Base-by-base conservation (phyloP, 352 stramenopile species). In the Phytophthora tentaculata region DNA sequence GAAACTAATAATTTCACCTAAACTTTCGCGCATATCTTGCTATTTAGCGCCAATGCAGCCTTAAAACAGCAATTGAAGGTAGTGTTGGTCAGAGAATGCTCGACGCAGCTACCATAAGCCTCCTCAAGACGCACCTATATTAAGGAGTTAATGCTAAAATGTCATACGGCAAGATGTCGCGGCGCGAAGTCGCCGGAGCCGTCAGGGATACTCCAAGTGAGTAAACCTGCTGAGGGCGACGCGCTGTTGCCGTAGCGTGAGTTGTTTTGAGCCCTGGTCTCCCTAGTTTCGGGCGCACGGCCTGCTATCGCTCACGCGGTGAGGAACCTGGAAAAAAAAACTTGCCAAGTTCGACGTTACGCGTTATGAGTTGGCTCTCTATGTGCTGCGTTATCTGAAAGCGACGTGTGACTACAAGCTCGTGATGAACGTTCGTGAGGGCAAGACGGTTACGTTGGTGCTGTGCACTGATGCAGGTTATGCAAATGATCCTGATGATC, bases 401-500 rank as follows among this genome's bases (percentile, higher is more conserved):
- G 16, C 9, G 4, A 73, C 58, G 0, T 1, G 13, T 5, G 28
- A 73, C 16, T 69, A 65, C 20, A 45, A 22, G 0, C 14, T 69
- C 6, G 10, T 32, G 19, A 48, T 23, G 52, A 16, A 49, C 5
- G 44, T 61, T 0, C 17, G 20, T 12, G 16, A 51, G 5, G 41
- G 24, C 45, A 32, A 35, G 20, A 5, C 20, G 0, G 6, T 71
- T 0, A 22, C 14, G 12, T 24, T 53, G 14, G 3, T 23, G 22
- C 12, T 43, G 41, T 80, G 49, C 12, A 69, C 61, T 4, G 64
- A 80, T 17, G 55, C 62, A 3, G 62, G 74, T 19, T 78, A 76
- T 17, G 69, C 69, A 0, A 78, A 81, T n/a, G 59, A 76, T 23
- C 13, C 20, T 1, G 51, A 32, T 3, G 66, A 76, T 19, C 7